phyloP scores from a whole-genome alignment of 352 stramenopile species.

The Pythium periplocum region DNA sequence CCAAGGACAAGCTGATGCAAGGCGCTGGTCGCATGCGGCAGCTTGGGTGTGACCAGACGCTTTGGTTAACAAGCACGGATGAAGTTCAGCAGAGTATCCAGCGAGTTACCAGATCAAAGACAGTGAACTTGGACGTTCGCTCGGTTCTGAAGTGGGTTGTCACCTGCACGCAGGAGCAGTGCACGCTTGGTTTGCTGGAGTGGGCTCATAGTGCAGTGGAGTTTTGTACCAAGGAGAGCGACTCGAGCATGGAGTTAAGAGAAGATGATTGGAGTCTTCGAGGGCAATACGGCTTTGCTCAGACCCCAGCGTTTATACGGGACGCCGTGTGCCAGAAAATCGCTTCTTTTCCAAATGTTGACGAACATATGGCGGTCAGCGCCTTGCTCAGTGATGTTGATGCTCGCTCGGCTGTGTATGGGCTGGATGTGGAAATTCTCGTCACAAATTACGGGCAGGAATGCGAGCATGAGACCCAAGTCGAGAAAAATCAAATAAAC shows the following conservation, averaged over 20 bases:
- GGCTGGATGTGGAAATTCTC: conserved; percentile 33
- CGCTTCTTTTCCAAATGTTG: conserved; percentile 17
- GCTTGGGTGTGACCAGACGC: conserved; percentile 58
- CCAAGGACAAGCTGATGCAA: conserved; percentile 93
- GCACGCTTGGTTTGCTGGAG: conserved; percentile 53
- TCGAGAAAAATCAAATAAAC: conserved; percentile 9
- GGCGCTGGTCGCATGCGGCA: conserved; percentile 82
- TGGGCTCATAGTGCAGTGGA: conserved; percentile 76
- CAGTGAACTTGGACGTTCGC: conserved; percentile 13
- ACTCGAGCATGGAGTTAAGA: conserved; percentile 21
- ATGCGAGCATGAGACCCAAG: conserved; percentile 26
- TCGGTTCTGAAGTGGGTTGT: conserved; percentile 84
- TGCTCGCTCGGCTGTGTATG: conserved; percentile 15
- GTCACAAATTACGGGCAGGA: conserved; percentile 36
- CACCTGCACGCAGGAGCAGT: conserved; percentile 73
- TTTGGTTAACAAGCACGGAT: conserved; percentile 61
- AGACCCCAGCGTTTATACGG: conserved; percentile 25
- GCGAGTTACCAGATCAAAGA: too few species aligned
- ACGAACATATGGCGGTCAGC: background rate
- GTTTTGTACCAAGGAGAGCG: conserved; percentile 31
- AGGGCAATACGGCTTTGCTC: conserved; percentile 25
- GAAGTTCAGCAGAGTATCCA: conserved; percentile 59
- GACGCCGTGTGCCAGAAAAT: background rate
- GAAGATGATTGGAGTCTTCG: conserved; percentile 49
- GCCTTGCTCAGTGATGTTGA: conserved; percentile 20